These are phyloP conservation scores for Apophysomyces trapeziformis DNA, from an alignment of 371 early-diverging fungal genomes.

Conservation along the genomic window DNA sequence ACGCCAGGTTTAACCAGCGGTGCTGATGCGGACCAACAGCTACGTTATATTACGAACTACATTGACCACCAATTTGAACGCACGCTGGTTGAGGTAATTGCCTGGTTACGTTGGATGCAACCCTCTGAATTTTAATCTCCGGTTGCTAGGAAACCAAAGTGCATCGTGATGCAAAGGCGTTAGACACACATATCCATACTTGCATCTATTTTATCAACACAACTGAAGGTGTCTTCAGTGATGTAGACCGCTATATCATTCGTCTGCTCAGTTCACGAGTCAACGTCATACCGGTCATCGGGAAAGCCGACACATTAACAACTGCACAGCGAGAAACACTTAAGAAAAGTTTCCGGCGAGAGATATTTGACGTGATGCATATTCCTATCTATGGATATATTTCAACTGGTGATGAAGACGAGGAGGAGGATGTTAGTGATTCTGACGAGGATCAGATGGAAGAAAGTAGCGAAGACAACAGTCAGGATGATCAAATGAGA, in stretches of 20 bases:
- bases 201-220: conserved; percentile 94
- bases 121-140: conserved; percentile 48
- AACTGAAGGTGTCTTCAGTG: conserved; percentile 63
- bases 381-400: conserved; percentile 74
- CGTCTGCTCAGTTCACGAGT: conserved; percentile 81
- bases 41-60: conserved; percentile 56
- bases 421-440: conserved; percentile 28
- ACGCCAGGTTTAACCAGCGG: conserved; percentile 73
- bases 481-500: conserved; percentile 23
- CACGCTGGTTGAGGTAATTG: conserved; percentile 71
- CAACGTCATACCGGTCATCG: conserved; percentile 95
- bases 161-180: conserved; percentile 71
- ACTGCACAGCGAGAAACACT: conserved; percentile 78
- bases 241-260: conserved; percentile 87
- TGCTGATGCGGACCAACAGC: conserved; percentile 48
- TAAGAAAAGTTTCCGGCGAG: conserved; percentile 71
- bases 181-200: conserved; percentile 92
- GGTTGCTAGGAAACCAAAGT: conserved; percentile 67
- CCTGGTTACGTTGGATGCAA: not conserved
- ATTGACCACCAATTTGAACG: conserved; percentile 77
- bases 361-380: conserved; percentile 56
- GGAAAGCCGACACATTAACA: conserved; percentile 96
- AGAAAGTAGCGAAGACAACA: conserved; percentile 29
- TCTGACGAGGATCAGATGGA: conserved; percentile 36
- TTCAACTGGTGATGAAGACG: conserved; percentile 28